Conservation (phyloP, 148 eudicot species). For the Rhododendron molle region DNA sequence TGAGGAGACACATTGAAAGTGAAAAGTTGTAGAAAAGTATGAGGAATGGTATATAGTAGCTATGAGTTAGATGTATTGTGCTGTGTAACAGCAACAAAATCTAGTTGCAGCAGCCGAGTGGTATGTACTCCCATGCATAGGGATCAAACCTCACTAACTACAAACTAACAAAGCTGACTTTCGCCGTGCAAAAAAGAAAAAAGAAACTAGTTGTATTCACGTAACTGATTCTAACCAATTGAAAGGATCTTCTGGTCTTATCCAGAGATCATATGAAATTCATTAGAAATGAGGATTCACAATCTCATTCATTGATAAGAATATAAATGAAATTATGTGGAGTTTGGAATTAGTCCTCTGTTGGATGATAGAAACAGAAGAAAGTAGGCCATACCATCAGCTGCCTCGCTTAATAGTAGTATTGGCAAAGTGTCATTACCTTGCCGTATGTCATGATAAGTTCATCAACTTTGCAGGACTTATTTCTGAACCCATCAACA, state of each 20-base stretch:
- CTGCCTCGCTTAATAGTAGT: neutral
- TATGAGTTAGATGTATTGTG: neutral
- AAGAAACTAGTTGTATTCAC: neutral
- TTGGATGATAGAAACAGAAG: neutral
- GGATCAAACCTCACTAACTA: neutral
- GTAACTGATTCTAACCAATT: neutral
- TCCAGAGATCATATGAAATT: neutral
- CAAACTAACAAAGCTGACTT: neutral
- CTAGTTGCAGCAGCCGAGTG: neutral
- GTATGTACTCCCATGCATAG: neutral
- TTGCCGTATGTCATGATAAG: neutral
- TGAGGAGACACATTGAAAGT: neutral
- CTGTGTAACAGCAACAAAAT: neutral
- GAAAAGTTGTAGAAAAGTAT: neutral
- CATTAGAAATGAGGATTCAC: neutral
- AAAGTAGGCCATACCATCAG: neutral
- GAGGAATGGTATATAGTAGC: neutral
- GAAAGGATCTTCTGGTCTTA: neutral
- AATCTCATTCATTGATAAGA: neutral
- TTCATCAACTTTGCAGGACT: constrained; percentile 47
- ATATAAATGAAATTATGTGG: neutral
- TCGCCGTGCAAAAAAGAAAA: neutral
- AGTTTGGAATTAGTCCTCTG: neutral
- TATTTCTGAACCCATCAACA: constrained; percentile 46
- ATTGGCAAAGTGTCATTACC: neutral